These are phyloP conservation scores for Clavulina sp. DNA, from an alignment of 768 basidiomycete genomes.

Conservation along the genomic window DNA sequence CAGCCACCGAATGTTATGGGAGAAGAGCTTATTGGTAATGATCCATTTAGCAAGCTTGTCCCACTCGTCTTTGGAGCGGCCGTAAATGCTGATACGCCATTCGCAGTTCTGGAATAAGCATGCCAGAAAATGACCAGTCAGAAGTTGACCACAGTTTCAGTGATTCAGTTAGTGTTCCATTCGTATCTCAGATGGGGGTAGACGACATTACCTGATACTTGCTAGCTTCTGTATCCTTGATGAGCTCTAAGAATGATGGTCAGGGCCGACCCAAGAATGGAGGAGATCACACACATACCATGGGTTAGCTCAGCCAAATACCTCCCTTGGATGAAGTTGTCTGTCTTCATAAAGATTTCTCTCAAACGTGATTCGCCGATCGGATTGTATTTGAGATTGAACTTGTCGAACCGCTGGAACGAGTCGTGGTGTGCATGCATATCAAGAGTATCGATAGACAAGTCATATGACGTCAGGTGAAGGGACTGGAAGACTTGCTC, in stretches of 20 bases:
- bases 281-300: constrained; percentile 29
- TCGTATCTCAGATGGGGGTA: neutral
- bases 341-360: constrained; percentile 97
- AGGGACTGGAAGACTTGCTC: constrained; percentile 93
- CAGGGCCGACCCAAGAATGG: neutral
- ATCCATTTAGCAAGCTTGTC: constrained; percentile 98
- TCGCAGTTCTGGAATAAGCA: constrained; percentile 78
- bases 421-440: constrained; percentile 99
- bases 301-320: constrained; percentile 91
- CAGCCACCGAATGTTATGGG: constrained; percentile 96
- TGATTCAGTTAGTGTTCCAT: neutral
- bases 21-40: constrained; percentile 78
- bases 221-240: constrained; percentile 94
- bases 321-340: constrained; percentile 80
- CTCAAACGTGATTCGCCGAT: constrained; percentile 87
- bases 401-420: constrained; percentile 97
- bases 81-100: constrained; percentile 95
- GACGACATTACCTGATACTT: constrained; percentile 69
- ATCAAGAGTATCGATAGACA: constrained; percentile 96
- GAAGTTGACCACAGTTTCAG: neutral
- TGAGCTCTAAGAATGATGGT: constrained; percentile 46
- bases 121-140: neutral
- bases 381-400: constrained; percentile 94
- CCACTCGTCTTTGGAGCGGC: constrained; percentile 72
- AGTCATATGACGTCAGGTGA: constrained; percentile 87